Conservation (phyloP, 1,284 basidiomycete genomes). For the Ceratobasidium sp. region DNA sequence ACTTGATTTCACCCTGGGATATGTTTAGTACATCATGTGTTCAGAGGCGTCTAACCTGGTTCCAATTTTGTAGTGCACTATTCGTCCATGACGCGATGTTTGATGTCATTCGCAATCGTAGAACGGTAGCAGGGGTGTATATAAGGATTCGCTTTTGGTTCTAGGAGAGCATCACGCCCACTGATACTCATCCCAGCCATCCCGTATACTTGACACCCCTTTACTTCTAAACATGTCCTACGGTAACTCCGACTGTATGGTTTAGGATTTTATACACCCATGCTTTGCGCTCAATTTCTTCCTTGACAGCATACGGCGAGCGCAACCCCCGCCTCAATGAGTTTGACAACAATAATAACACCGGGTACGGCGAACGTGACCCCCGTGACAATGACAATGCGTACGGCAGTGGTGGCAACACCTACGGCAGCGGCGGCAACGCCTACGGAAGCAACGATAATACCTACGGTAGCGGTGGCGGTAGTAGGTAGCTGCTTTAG, state of each 20-base stretch:
- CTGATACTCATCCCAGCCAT: not conserved
- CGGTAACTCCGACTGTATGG: constrained; percentile 15
- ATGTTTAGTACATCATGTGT: constrained; percentile 18
- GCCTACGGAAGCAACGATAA: no score
- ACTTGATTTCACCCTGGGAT: not conserved
- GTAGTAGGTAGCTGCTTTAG: no score
- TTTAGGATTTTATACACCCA: not conserved
- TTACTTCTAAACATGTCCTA: constrained; percentile 22
- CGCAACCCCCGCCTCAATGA: constrained; percentile 12
- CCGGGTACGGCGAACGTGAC: no score
- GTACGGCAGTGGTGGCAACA: no score
- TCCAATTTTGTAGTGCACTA: not conserved
- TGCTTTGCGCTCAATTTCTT: not conserved
- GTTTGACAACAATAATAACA: constrained; percentile 16
- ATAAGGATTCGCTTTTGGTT: not conserved
- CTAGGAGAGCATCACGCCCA: no score
- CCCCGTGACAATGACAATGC: no score
- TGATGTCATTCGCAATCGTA: constrained; percentile 14
- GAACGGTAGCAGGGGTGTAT: not conserved
- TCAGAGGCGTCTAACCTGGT: not conserved
- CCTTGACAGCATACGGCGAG: constrained; percentile 22
- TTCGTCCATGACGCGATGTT: constrained; percentile 26
- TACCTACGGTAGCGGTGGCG: not conserved
- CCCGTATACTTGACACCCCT: no score
- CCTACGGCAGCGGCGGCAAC: no score